These are phyloP conservation scores for Fusarium sp. DNA, from an alignment of 2,329 filamentous ascomycete genomes.

Conservation along the genomic window DNA sequence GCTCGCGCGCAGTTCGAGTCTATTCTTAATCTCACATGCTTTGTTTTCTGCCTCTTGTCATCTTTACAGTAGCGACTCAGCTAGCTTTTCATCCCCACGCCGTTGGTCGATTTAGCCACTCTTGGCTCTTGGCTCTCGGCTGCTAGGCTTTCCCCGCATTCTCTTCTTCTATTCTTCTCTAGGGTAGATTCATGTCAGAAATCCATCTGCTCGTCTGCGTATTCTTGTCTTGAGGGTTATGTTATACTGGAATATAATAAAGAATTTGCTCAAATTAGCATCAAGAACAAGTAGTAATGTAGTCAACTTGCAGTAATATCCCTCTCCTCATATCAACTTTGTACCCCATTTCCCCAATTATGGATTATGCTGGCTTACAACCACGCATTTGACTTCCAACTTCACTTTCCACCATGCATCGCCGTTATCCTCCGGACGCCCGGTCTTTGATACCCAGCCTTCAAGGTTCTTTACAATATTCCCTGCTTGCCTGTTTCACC, in stretches of 20 bases:
- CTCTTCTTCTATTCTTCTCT: neutral
- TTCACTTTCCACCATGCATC: neutral
- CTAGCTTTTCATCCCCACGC: slow-evolving; percentile 5
- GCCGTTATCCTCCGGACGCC: slow-evolving; percentile 9
- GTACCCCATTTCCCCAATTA: too few relatives aligned
- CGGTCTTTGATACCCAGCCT: slow-evolving; percentile 7
- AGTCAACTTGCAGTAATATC: too few relatives aligned
- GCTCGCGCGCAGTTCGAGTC: neutral
- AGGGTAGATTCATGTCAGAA: neutral
- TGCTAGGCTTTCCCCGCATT: slow-evolving; percentile 9
- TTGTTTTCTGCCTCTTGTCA: neutral
- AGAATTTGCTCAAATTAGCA: too few relatives aligned
- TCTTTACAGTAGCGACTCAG: neutral
- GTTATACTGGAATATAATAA: too few relatives aligned
- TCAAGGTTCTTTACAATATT: slow-evolving; percentile 31
- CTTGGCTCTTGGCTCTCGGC: neutral
- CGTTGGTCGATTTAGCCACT: neutral
- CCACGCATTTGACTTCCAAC: too few relatives aligned
- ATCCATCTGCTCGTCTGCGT: neutral
- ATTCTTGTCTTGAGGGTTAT: neutral
- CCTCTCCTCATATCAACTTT: too few relatives aligned
- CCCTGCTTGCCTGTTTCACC: neutral
- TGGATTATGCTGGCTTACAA: too few relatives aligned
- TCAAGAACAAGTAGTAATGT: too few relatives aligned
- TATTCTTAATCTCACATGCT: neutral